Evolutionary conservation across 2,329 filamentous ascomycete species (phyloP), one percentile per base, ranked within the genome.

Genomic region (Penicillium sclerotiorum): DNA sequence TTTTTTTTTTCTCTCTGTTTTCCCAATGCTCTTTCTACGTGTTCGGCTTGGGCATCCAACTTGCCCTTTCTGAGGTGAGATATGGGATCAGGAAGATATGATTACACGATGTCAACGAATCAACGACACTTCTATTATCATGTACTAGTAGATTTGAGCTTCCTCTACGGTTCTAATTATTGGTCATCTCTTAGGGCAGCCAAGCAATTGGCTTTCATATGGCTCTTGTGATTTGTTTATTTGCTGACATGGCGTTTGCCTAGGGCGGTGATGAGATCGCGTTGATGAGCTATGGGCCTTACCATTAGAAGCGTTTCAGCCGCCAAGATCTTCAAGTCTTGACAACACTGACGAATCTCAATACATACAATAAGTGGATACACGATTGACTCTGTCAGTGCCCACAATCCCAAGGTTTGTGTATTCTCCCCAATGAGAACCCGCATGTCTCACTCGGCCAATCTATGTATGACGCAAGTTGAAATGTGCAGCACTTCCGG

Each of bases 381-480:
- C 23, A 4, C 15, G 9, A 21, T 11, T 4, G n/a, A n/a, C n/a
- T n/a, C n/a, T n/a, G 28, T 32, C 22, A 17, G 20, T 52, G 23
- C 44, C 49, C 49, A 39, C 27, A 18, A 25, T 30, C 22, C 49
- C 45, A 25, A 53, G 28, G 36, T 42, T 21, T 12, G 28, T 25
- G 35, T 20, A 39, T 6, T 33, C 17, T 33, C 38, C 12, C 49
- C 49, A 55, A 50, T 53, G 30, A 52, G 18, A 20, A 18, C 9
- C 13, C 22, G 7, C 25, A 28, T 44, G 42, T 45, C 30, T 37
- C 33, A 49, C 21, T 21, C 35, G 12, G 17, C 21, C 33, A n/a
- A n/a, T n/a, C 27, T 20, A 39, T 30, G 43, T 45, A 56, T 56
- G 53, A 56, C 53, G 53, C 50, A 50, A 36, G 20, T 15, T 21